These are phyloP conservation scores for Cystofilobasidium bisporidii DNA, from an alignment of 768 basidiomycete species.

Conservation along the genomic window DNA sequence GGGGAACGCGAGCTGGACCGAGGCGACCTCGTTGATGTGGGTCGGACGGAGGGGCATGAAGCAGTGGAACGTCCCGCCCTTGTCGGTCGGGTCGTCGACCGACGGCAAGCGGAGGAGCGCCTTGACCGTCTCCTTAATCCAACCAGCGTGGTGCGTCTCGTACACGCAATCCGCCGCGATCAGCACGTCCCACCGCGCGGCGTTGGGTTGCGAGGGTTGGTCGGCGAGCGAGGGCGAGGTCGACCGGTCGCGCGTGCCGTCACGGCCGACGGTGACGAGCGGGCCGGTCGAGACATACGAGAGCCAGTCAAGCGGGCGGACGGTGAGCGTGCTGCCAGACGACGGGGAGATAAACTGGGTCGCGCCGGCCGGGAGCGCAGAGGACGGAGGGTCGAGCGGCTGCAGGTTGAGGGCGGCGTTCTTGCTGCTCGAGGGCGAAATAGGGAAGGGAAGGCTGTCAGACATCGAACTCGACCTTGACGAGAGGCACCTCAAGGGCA, in stretches of 20 bases:
- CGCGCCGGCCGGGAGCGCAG: not conserved
- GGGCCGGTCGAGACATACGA: conserved; percentile 18
- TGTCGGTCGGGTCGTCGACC: not conserved
- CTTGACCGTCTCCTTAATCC: conserved; percentile 56
- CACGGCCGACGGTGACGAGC: conserved; percentile 17
- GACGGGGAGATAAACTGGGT: not conserved
- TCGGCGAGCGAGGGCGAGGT: not conserved
- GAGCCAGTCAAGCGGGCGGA: conserved; percentile 18
- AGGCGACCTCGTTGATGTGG: conserved; percentile 48
- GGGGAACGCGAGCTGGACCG: conserved; percentile 43
- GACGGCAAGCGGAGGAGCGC: conserved; percentile 45
- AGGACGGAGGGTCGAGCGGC: conserved; percentile 1
- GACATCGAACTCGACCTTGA: no score
- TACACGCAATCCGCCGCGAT: conserved; percentile 75
- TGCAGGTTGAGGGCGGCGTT: conserved; percentile 57
- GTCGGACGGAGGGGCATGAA: conserved; percentile 60
- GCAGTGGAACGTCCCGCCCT: conserved; percentile 52
- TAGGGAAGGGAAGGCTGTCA: no score
- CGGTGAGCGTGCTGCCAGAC: not conserved
- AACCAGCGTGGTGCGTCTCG: conserved; percentile 53
- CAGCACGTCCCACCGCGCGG: conserved; percentile 54
- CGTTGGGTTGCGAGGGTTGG: conserved; percentile 36
- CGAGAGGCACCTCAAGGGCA: no score
- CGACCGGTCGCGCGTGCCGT: conserved; percentile 20
- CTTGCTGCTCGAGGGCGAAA: not conserved